Evolutionary conservation across 495 filamentous ascomycete genomes (phyloP).

Genomic region (Letharia columbiana): DNA sequence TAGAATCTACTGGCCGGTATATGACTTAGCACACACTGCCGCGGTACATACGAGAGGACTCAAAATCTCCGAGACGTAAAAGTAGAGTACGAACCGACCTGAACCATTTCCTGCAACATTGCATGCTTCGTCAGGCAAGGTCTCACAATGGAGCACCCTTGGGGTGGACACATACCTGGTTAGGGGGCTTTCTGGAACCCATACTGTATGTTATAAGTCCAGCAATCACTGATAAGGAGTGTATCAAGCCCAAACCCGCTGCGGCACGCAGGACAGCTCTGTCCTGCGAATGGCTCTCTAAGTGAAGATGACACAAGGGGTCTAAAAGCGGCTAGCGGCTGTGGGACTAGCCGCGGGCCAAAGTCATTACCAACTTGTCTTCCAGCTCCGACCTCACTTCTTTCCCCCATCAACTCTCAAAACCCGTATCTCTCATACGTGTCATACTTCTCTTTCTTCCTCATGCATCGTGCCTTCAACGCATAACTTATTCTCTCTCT

Average conservation of each 20-base stretch:
- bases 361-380: slow-evolving; percentile 5
- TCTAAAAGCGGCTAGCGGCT: slow-evolving; percentile 12
- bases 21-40: slow-evolving; percentile 24
- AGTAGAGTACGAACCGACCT: slow-evolving; percentile 75
- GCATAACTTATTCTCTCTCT: too few species aligned
- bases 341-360: slow-evolving; percentile 7
- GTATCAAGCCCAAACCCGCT: neutral
- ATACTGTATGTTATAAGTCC: slow-evolving; percentile 23
- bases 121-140: neutral
- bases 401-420: neutral
- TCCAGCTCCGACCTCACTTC: slow-evolving; percentile 6
- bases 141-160: slow-evolving; percentile 1
- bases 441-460: neutral
- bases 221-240: neutral
- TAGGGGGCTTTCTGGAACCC: slow-evolving; percentile 57
- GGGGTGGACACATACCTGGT: slow-evolving; percentile 52
- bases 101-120: slow-evolving; percentile 81
- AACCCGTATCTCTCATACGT: neutral
- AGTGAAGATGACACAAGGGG: neutral
- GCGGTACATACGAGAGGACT: neutral
- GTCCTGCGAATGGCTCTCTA: slow-evolving; percentile 10
- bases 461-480: neutral
- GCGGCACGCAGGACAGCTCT: neutral
- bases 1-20: slow-evolving; percentile 33
- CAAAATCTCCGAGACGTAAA: neutral